These are phyloP conservation scores for Purshia tridentata DNA, from an alignment of 306 rosid genomes.

Conservation along the genomic window DNA sequence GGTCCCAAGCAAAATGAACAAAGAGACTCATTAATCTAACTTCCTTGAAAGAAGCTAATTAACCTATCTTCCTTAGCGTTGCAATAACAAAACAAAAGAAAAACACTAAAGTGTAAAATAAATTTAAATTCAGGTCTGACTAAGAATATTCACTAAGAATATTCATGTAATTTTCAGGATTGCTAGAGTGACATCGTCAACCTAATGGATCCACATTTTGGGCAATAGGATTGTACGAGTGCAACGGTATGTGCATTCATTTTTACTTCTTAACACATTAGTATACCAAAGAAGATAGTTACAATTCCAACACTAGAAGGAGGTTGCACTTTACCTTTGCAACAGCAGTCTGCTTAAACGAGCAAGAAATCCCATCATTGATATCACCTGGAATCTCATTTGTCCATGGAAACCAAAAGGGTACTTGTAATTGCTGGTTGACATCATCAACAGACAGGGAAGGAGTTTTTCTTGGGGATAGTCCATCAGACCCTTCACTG, in stretches of 20 bases:
- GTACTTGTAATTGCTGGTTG: slow-evolving; percentile 41
- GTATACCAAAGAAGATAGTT: not conserved
- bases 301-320: not conserved
- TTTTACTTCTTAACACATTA: slow-evolving; percentile 53
- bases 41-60: not conserved
- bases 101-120: not conserved
- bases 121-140: not conserved
- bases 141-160: not conserved
- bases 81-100: too few species aligned
- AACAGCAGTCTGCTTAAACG: slow-evolving; percentile 57
- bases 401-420: slow-evolving; percentile 44
- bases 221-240: not conserved
- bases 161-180: not conserved
- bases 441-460: slow-evolving; percentile 35
- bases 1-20: not conserved
- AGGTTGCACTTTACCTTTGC: slow-evolving; percentile 43
- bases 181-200: not conserved
- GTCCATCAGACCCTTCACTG: slow-evolving; percentile 32
- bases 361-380: slow-evolving; percentile 68
- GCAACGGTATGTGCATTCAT: slow-evolving; percentile 14
- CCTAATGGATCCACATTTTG: not conserved
- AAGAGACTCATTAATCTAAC: not conserved
- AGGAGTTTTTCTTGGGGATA: slow-evolving; percentile 27
- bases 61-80: not conserved
- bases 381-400: slow-evolving; percentile 43